phyloP scores from a whole-genome alignment of 2,329 filamentous ascomycete species.

The Diaporthe helianthi region DNA sequence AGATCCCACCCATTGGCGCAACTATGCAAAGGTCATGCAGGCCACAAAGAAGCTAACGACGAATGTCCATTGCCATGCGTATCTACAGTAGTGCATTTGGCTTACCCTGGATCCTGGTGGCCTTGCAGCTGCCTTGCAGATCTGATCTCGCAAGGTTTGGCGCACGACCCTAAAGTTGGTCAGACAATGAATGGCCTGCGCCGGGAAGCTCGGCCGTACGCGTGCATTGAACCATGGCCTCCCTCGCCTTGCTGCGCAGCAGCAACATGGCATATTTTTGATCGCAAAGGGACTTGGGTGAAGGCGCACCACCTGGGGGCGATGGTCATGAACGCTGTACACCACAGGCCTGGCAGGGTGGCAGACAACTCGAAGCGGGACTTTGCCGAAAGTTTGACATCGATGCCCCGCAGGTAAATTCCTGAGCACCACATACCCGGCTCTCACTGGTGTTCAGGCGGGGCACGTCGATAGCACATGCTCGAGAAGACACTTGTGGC shows the following conservation, averaged over 20 bases:
- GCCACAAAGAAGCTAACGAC: constrained; percentile 32
- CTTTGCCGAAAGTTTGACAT: constrained; percentile 33
- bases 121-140: constrained; percentile 33
- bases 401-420: constrained; percentile 27
- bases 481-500: constrained; percentile 29
- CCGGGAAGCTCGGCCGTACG: constrained; percentile 28
- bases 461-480: background rate
- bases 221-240: constrained; percentile 17
- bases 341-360: background rate
- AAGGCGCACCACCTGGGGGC: constrained; percentile 18
- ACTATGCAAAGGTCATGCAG: constrained; percentile 37
- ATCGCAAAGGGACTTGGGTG: background rate
- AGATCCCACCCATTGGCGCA: constrained; percentile 44
- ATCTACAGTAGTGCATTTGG: too few relatives aligned
- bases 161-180: constrained; percentile 33
- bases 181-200: constrained; percentile 13
- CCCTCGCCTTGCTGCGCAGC: constrained; percentile 9
- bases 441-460: constrained; percentile 6
- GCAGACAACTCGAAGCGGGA: constrained; percentile 25
- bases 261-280: constrained; percentile 6
- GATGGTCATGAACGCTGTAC: background rate
- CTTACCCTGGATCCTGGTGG: constrained; percentile 37
- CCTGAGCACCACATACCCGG: constrained; percentile 6
- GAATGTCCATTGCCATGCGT: constrained; percentile 33
- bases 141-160: constrained; percentile 25